Conservation (phyloP, 2,329 filamentous ascomycete genomes). For the Hymenotorrendiella dingleyae region DNA sequence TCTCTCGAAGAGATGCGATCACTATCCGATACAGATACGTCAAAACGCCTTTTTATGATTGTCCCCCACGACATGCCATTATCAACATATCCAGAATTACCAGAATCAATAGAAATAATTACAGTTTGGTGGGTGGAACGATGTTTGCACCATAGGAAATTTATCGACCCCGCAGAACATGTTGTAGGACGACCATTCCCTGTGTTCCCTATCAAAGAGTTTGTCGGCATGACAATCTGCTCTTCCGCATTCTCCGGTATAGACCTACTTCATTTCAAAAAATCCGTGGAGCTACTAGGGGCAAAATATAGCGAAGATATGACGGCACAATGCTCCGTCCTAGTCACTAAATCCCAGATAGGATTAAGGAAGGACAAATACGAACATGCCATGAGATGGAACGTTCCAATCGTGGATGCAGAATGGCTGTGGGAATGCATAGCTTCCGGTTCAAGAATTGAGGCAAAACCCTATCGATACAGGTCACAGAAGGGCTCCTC, state of each 20-base stretch:
- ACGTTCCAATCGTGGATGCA: constrained; percentile 72
- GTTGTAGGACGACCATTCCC: constrained; percentile 73
- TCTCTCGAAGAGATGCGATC: constrained; percentile 16
- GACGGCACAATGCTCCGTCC: constrained; percentile 62
- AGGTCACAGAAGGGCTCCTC: constrained; percentile 25
- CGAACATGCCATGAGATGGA: constrained; percentile 66
- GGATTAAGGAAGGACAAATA: constrained; percentile 67
- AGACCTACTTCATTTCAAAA: constrained; percentile 78
- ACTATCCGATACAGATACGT: not conserved
- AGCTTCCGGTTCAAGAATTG: constrained; percentile 44
- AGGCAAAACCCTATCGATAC: constrained; percentile 41
- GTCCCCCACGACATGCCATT: constrained; percentile 38
- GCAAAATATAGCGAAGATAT: constrained; percentile 77
- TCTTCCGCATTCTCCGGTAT: constrained; percentile 79
- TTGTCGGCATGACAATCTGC: constrained; percentile 65
- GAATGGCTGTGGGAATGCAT: constrained; percentile 87
- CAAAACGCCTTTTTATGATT: constrained; percentile 32
- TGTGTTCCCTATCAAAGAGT: constrained; percentile 62
- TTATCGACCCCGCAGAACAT: constrained; percentile 64
- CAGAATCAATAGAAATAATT: constrained; percentile 45
- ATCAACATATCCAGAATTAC: constrained; percentile 26
- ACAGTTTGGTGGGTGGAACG: constrained; percentile 94
- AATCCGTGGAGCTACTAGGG: constrained; percentile 69
- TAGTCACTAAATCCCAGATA: constrained; percentile 52
- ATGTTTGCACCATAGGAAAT: constrained; percentile 70